Base-by-base conservation (phyloP, 2,329 filamentous ascomycete genomes). In the Tolypocladium cylindrosporum region DNA sequence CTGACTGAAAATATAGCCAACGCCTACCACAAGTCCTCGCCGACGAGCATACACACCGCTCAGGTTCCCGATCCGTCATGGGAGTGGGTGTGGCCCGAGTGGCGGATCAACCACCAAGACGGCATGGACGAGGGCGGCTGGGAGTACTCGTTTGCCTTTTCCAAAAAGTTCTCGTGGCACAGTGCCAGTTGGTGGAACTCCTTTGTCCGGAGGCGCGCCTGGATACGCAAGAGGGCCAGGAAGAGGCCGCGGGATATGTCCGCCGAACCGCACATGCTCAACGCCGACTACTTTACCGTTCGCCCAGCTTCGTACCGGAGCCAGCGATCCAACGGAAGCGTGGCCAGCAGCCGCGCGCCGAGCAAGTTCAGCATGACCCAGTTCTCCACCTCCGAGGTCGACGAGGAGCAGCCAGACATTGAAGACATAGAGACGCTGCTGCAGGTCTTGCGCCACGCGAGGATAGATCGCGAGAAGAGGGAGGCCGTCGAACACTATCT, bases 51-150 rank as follows among this genome's bases (percentile, higher is more conserved):
- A 61, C 83, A 87, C 60, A 97, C 91, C 60, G 91, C 93, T 0
- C 92, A 97, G 71, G 84, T 96, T 1, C 94, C 94, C 0, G 94
- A 99, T 69, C 94, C 94, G 7, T 90, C 87, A 61, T 99, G 94
- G 94, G 86, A 90, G 69, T 99, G 94, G 94, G 85, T 75, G 1
- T 87, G 84, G 83, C 78, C 83, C 2, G 83, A 84, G 55, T 88
- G 85, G 85, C 78, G 75, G 36, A 67, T 88, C 63, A 80, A 83
- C 59, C 76, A 90, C 81, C 90, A 93, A 77, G 83, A 88, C 2
- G 87, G 88, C 59, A 65, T 73, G 42, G 94, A 97, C 67, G 88
- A 93, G 61, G 89, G 93, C 61, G 94, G 94, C 4, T 99, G 94
- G 94, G 88, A 96, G 69, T 99, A 99, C 73, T 94, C 90, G 19